phyloP scores from a whole-genome alignment of 108 stramenopile species.

The Nitzschia inconspicua region DNA sequence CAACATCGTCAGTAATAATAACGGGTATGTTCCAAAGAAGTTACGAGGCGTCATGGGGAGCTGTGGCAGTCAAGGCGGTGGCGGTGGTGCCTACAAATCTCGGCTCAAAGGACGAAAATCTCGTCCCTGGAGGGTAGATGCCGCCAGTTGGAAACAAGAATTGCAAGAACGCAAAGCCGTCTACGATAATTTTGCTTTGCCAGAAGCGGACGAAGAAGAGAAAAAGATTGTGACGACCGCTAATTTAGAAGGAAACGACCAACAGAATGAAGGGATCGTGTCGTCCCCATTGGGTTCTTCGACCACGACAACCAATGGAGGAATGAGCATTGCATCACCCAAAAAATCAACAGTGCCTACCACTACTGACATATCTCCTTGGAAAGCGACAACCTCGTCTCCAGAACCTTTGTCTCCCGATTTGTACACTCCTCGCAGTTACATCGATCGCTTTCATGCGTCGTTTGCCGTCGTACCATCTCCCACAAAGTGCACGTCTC shows the following conservation, averaged over 20 bases:
- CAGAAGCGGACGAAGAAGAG: slow-evolving; percentile 13
- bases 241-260: too few species aligned
- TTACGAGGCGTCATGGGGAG: slow-evolving; percentile 1
- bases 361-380: too few species aligned
- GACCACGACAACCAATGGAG: background rate
- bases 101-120: slow-evolving; percentile 5
- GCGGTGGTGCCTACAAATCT: background rate
- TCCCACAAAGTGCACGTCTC: too few species aligned
- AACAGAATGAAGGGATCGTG: background rate
- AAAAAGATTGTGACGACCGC: too few species aligned
- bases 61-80: background rate
- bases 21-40: slow-evolving; percentile 4
- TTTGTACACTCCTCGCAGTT: too few species aligned
- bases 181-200: slow-evolving; percentile 17
- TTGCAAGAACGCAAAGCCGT: slow-evolving; percentile 27
- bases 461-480: too few species aligned
- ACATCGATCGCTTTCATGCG: too few species aligned
- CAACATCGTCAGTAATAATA: too few species aligned
- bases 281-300: background rate
- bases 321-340: background rate
- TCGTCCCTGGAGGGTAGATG: slow-evolving; percentile 29
- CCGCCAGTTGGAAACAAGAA: slow-evolving; percentile 30
- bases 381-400: too few species aligned
- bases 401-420: too few species aligned
- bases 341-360: background rate